Conservation (phyloP, 2,329 filamentous ascomycete species). For the Aspergillus sp. region DNA sequence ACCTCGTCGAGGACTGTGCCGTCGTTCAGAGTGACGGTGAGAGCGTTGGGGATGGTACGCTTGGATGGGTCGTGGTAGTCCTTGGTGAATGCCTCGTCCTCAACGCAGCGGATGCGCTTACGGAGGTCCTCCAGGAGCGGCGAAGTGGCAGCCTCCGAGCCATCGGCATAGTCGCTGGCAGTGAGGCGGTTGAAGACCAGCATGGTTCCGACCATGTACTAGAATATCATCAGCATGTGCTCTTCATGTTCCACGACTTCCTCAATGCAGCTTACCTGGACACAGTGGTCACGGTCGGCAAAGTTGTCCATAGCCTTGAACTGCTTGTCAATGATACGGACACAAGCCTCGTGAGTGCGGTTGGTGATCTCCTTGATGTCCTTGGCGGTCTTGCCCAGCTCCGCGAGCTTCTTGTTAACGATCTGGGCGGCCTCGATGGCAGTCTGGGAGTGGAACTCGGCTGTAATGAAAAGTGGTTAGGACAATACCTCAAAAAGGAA, state of each 20-base stretch:
- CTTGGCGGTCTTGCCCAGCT: conserved; percentile 80
- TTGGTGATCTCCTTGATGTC: conserved; percentile 93
- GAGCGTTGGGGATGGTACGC: conserved; percentile 94
- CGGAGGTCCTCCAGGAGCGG: conserved; percentile 85
- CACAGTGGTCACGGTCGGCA: conserved; percentile 97
- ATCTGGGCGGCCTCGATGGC: conserved; percentile 91
- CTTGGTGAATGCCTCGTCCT: conserved; percentile 88
- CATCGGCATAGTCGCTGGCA: conserved; percentile 89
- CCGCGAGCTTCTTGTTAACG: conserved; percentile 76
- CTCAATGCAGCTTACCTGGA: conserved; percentile 55
- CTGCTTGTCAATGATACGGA: conserved; percentile 99
- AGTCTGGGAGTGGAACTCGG: conserved; percentile 98
- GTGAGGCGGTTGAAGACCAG: conserved; percentile 90
- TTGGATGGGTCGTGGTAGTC: conserved; percentile 94
- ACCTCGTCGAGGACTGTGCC: conserved; percentile 88
- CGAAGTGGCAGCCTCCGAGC: conserved; percentile 84
- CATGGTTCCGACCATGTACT: conserved; percentile 97
- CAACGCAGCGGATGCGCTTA: conserved; percentile 90
- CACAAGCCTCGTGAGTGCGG: conserved; percentile 95
- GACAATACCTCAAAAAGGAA: neutral
- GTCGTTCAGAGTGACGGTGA: conserved; percentile 92
- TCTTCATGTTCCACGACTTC: neutral
- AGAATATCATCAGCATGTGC: conserved; percentile 14
- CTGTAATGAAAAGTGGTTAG: conserved; percentile 32
- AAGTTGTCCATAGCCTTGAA: conserved; percentile 99